Percentiles rank a stretch among this genome's conserved stretches.
Conservation (phyloP, 768 basidiomycete species). For the Phaffia tasmanica region DNA sequence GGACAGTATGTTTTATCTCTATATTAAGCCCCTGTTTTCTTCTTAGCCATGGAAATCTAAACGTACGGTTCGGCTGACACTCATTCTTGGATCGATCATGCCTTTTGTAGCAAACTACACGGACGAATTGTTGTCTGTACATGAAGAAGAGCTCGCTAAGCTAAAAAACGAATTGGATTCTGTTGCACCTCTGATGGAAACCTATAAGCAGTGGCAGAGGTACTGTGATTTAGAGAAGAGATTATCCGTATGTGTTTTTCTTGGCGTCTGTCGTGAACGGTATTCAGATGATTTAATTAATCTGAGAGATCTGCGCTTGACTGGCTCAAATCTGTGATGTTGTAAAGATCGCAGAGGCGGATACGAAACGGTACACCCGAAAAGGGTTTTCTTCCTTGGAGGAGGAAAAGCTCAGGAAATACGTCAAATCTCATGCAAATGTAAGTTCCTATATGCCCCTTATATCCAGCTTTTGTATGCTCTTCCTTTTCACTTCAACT, state of each 20-base stretch:
- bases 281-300: no score
- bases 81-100: conserved; percentile 2
- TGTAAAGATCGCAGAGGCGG: no score
- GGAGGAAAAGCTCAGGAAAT: conserved; percentile 95
- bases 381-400: conserved; percentile 41
- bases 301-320: no score
- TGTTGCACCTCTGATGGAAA: conserved; percentile 33
- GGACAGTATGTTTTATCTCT: conserved; percentile 53
- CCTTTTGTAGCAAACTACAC: conserved; percentile 61
- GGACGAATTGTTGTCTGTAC: conserved; percentile 70
- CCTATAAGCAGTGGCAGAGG: no score
- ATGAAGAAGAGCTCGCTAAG: conserved; percentile 71
- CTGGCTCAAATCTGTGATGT: no score
- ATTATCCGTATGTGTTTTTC: no score
- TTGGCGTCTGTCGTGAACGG: no score
- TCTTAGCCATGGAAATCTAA: no score
- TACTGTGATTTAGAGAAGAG: no score
- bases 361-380: no score
- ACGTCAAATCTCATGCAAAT: conserved; percentile 81
- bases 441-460: conserved; percentile 44
- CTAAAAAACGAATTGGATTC: conserved; percentile 70
- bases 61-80: no score
- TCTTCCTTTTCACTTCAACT: background rate
- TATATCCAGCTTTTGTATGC: background rate
- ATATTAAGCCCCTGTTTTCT: no score